Evolutionary conservation across 176 grass and related monocot genomes (phyloP).

Genomic region (Carex littledalei): DNA sequence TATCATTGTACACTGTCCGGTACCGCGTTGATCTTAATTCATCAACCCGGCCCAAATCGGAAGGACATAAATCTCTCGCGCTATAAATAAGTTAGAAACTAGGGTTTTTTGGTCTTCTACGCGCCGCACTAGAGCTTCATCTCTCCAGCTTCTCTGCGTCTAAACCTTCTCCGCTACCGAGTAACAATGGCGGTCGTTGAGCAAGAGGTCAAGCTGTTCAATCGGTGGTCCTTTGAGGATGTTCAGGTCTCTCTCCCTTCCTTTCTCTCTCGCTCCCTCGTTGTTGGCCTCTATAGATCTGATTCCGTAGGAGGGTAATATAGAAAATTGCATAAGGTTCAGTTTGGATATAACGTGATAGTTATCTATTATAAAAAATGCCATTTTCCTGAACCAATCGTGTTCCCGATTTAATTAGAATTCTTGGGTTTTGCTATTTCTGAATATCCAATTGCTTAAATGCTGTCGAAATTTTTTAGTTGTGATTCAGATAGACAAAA

Average conservation of each 20-base stretch:
- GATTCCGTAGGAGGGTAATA: background rate
- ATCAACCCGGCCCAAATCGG: background rate
- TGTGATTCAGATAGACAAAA: background rate
- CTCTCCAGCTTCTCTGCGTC: background rate
- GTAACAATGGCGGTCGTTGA: conserved; percentile 1
- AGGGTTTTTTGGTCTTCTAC: background rate
- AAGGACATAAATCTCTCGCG: background rate
- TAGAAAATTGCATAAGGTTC: background rate
- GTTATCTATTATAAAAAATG: background rate
- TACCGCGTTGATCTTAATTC: too few species aligned
- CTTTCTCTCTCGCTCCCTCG: background rate
- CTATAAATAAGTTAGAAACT: conserved; percentile 1
- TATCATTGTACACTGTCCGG: too few species aligned
- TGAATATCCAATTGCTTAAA: background rate
- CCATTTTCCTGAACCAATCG: background rate
- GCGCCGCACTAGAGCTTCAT: background rate
- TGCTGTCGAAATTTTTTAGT: background rate
- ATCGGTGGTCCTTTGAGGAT: conserved; percentile 38
- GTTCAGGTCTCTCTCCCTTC: conserved; percentile 18
- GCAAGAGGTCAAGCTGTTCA: conserved; percentile 40
- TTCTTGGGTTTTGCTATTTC: background rate
- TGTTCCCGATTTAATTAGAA: background rate
- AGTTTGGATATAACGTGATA: background rate
- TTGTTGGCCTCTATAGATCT: background rate
- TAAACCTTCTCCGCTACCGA: background rate